These are phyloP conservation scores for Saccharomycopsis oosterbeekiorum DNA, from an alignment of 805 yeast genomes.

Conservation along the genomic window DNA sequence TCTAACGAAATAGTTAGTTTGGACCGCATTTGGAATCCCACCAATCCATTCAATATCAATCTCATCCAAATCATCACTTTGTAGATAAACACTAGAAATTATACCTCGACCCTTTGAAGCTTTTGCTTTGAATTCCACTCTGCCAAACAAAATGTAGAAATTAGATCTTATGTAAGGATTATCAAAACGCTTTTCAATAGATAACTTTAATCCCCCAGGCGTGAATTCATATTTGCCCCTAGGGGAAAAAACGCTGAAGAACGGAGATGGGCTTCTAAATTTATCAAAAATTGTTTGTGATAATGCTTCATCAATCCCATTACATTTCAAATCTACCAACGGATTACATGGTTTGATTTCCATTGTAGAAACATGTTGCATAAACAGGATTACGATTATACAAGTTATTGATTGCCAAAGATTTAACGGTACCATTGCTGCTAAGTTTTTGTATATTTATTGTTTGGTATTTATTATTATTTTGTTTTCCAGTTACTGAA, in stretches of 20 bases:
- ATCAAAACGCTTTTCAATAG: slow-evolving; percentile 41
- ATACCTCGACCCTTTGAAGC: slow-evolving; percentile 58
- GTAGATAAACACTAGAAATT: slow-evolving; percentile 54
- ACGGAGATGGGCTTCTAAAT: slow-evolving; percentile 6
- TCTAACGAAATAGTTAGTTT: slow-evolving; percentile 48
- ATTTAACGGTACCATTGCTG: too few species aligned
- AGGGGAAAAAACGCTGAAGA: slow-evolving; percentile 9
- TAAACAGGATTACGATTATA: not conserved
- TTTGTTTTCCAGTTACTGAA: too few species aligned
- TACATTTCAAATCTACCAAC: slow-evolving; percentile 5
- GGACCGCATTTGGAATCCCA: slow-evolving; percentile 42
- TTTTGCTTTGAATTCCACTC: slow-evolving; percentile 47
- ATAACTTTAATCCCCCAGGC: slow-evolving; percentile 40
- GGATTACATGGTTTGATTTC: slow-evolving; percentile 19
- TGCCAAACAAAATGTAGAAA: slow-evolving; percentile 66
- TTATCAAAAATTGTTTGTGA: slow-evolving; percentile 9
- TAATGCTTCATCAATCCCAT: slow-evolving; percentile 10
- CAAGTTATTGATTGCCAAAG: not conserved
- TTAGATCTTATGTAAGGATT: slow-evolving; percentile 55
- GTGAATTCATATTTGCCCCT: slow-evolving; percentile 25
- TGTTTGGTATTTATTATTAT: not conserved
- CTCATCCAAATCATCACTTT: slow-evolving; percentile 61
- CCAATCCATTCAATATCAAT: slow-evolving; percentile 68
- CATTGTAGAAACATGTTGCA: not conserved
- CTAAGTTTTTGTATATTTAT: not conserved